Conservation (phyloP, 768 basidiomycete genomes). For the Boletus rex-veris region DNA sequence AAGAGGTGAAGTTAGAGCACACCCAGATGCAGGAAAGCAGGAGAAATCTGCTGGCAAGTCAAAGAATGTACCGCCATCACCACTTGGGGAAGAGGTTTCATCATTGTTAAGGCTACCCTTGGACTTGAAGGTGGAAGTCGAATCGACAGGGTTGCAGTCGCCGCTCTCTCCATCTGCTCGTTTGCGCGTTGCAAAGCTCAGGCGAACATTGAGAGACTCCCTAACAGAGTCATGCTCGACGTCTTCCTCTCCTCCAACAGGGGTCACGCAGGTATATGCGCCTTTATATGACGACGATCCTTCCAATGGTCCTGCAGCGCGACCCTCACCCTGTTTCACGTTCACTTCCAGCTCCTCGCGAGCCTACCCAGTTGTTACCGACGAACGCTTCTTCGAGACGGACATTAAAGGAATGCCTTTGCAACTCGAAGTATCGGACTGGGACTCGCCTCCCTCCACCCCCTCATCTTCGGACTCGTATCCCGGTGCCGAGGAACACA, state of each 20-base stretch:
- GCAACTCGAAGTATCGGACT: slow-evolving; percentile 8
- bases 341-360: slow-evolving; percentile 18
- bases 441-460: background rate
- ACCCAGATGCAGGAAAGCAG: slow-evolving; percentile 2
- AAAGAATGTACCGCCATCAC: slow-evolving; percentile 14
- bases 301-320: slow-evolving; percentile 3
- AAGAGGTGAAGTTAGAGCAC: slow-evolving; percentile 28
- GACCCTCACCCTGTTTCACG: slow-evolving; percentile 15
- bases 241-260: slow-evolving; percentile 27
- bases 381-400: background rate
- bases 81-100: slow-evolving; percentile 11
- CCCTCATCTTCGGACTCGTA: slow-evolving; percentile 1
- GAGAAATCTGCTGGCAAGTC: background rate
- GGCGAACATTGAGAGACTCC: slow-evolving; percentile 7
- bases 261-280: slow-evolving; percentile 18
- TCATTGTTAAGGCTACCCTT: slow-evolving; percentile 16
- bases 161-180: background rate
- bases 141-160: background rate
- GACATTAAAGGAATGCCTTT: background rate
- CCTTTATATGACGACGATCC: slow-evolving; percentile 17
- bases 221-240: slow-evolving; percentile 2
- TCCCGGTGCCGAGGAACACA: slow-evolving; percentile 11
- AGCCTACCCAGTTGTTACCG: slow-evolving; percentile 10
- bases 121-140: background rate
- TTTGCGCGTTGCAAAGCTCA: slow-evolving; percentile 9